Base-by-base conservation (phyloP, 192 early-diverging fungal genomes). In the Coemansia asiatica region DNA sequence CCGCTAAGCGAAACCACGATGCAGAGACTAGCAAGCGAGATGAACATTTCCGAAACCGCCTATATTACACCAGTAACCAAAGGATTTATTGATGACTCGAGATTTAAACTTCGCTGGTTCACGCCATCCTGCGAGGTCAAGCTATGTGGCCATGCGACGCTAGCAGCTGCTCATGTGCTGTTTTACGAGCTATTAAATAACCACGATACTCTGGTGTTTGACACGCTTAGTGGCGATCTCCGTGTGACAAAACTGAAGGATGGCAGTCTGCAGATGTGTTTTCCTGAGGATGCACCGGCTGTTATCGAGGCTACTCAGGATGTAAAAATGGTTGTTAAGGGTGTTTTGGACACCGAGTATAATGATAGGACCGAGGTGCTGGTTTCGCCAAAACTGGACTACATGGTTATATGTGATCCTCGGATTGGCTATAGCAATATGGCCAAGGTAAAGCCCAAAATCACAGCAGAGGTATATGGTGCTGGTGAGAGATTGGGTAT, bases 41-140 rank as follows among this genome's bases (percentile, higher is more conserved):
- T 85, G 76, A 82, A 79, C 57, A 51, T 76, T 12, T 55, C 72
- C 44, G 83, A 85, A 44, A 85, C 83, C 13, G 79, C 83, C 4
- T 85, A 79, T 31, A 6, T 85, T 15, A 67, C 61, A 2, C 69
- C 71, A 0, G 6, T 65, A 2, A 26, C 54, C 13, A 31, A 63
- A n/a, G 66, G 58, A 31, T 72, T 68, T 48, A 40, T 19, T 12
- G 27, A 13, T 2, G 29, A 61, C 26, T 55, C 50, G 31, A 33
- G 46, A n/a, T 78, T 68, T 44, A 29, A 19, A 8, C 62, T 81
- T 36, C 72, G 73, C 18, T 84, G 83, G 83, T 79, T 82, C 58
- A 84, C 83, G 0, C 83, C 79, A 16, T 49, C 58, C 1, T 19
- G 25, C 22, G 83, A 84, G 53, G 71, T 76, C 49, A 55, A 60